Percentiles rank a stretch among this genome's conserved stretches.
Conservation (phyloP, 768 basidiomycete genomes). For the Gymnopilus dilepis region DNA sequence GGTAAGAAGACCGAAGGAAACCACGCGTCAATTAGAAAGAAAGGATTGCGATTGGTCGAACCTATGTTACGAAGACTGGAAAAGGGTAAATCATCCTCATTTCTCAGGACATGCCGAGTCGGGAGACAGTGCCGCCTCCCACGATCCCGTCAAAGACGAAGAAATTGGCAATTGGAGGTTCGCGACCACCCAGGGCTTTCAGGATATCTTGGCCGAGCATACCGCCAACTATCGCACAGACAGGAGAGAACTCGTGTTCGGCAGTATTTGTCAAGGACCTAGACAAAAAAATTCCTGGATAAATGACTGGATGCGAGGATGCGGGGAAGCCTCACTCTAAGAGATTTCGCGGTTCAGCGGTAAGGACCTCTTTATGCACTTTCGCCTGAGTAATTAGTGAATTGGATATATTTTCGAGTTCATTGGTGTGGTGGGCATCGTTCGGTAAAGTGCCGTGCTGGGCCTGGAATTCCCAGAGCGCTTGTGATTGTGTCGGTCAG, state of each 20-base stretch:
- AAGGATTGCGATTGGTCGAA: slow-evolving; percentile 1
- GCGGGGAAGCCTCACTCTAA: slow-evolving; percentile 57
- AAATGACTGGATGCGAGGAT: slow-evolving; percentile 17
- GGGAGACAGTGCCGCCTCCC: slow-evolving; percentile 74
- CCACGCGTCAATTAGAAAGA: background rate
- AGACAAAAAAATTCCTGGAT: slow-evolving; percentile 17
- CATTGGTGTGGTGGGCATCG: slow-evolving; percentile 48
- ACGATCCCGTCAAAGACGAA: slow-evolving; percentile 86
- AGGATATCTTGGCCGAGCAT: slow-evolving; percentile 94
- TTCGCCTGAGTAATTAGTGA: slow-evolving; percentile 62
- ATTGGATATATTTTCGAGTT: slow-evolving; percentile 71
- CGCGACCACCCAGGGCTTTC: slow-evolving; percentile 87
- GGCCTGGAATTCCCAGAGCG: slow-evolving; percentile 83
- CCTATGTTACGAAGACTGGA: slow-evolving; percentile 3
- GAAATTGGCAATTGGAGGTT: slow-evolving; percentile 93
- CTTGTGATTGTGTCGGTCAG: slow-evolving; percentile 42
- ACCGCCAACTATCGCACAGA: slow-evolving; percentile 94
- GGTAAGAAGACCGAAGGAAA: background rate
- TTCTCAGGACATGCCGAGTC: slow-evolving; percentile 52
- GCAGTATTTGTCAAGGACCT: slow-evolving; percentile 78
- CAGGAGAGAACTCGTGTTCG: slow-evolving; percentile 86
- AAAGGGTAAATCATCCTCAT: background rate
- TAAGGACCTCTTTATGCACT: slow-evolving; percentile 72
- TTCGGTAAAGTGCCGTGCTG: slow-evolving; percentile 62
- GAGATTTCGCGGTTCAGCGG: slow-evolving; percentile 58